A percentile compares a stretch with the other conserved stretches of the same genome.
Conservation (phyloP, 345 rosid species). For the Salix arbutifolia region DNA sequence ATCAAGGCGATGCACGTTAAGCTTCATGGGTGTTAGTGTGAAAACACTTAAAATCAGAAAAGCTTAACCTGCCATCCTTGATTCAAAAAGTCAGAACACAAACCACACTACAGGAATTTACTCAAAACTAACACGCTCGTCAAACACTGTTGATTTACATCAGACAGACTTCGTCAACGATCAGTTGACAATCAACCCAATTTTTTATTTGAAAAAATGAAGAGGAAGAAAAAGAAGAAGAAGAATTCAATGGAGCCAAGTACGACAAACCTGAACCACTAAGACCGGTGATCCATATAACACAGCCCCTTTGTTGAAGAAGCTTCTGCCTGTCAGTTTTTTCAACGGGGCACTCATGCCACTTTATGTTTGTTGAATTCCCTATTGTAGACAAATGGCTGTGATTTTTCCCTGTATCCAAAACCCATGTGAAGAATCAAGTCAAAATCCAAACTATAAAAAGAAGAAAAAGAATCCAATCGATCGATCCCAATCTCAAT, state of each 20-base stretch:
- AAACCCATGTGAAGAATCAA: neutral
- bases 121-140: neutral
- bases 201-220: neutral
- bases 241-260: neutral
- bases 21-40: neutral
- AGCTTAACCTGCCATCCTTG: neutral
- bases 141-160: neutral
- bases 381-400: constrained; percentile 14
- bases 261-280: constrained; percentile 26
- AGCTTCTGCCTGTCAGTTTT: constrained; percentile 21
- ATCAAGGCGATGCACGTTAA: neutral
- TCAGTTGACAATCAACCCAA: neutral
- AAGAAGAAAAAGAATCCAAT: neutral
- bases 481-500: neutral
- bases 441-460: neutral
- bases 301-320: constrained; percentile 26
- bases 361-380: constrained; percentile 26
- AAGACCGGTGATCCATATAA: constrained; percentile 31
- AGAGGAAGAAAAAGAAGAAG: neutral
- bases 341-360: constrained; percentile 22
- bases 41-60: neutral
- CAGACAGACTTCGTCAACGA: neutral
- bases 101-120: neutral
- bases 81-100: neutral
- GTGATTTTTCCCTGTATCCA: constrained; percentile 4